Evolutionary conservation across 73 alveolate genomes (phyloP), one percentile per base, ranked within the genome.

Genomic region (Breviolum minutum): DNA sequence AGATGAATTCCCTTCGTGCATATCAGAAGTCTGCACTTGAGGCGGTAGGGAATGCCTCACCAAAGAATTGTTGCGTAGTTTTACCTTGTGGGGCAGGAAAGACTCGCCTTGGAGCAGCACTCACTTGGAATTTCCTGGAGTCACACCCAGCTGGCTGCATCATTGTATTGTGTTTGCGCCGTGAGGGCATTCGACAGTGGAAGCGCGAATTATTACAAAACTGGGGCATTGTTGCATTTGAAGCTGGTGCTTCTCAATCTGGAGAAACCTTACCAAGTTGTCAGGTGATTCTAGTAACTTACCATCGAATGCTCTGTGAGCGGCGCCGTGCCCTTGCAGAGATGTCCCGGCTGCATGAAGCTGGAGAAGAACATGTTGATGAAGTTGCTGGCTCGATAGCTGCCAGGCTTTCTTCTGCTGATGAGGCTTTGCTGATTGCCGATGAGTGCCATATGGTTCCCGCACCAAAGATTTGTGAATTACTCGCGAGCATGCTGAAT

Each of bases 371-470:
- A 7, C 71, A 30, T 26, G 24, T 91, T 22, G 94, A 94, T 63
- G 92, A 77, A 20, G 82, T 82, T 19, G 87, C 92, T 19, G 98
- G 98, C 8, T 86, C 99, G 2, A 86, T 94, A 12, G 99, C 99
- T 62, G 94, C 99, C n/a, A 86, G 99, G 24, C 68, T 94, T 19
- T 73, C 73, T 32, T 76, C 99, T 0, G 89, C 94, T n/a, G 63
- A 87, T 20, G n/a, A 63, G 19, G 99, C 85, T 0, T 24, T 94
- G 74, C 86, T 94, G 70, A 94, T 94, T 11, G 99, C 99, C 9
- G 99, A 94, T 60, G 99, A 94, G 84, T 94, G 99, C 94, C 99
- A 94, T 84, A 94, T 94, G 99, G 99, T 94, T 16, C 99, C 99
- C 11, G 99, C 99, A 12, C 99, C 99, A 64, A 76, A 80, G 91